These are phyloP conservation scores for Daldinia caldariorum DNA, from an alignment of 495 filamentous ascomycete species.

Conservation along the genomic window DNA sequence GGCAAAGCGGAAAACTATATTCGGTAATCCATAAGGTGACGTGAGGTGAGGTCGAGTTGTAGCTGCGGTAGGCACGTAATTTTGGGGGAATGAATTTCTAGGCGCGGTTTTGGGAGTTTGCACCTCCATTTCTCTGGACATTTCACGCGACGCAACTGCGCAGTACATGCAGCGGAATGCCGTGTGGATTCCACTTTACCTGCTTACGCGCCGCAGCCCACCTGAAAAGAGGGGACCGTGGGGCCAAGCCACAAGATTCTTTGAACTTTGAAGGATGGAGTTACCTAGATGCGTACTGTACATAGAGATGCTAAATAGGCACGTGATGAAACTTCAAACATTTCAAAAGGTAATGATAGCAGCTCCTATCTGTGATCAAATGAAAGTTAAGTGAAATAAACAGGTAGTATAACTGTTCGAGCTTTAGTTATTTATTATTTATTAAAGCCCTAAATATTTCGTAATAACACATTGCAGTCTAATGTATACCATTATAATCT, in stretches of 20 bases:
- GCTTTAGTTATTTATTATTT: too few species aligned
- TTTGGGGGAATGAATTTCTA: constrained; percentile 27
- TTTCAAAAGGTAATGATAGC: too few species aligned
- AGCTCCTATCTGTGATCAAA: too few species aligned
- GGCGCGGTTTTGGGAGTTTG: constrained; percentile 42
- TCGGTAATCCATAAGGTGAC: constrained; percentile 22
- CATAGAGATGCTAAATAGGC: background rate
- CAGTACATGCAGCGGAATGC: constrained; percentile 18
- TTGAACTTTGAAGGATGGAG: background rate
- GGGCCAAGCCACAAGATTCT: constrained; percentile 2
- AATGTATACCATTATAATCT: too few species aligned
- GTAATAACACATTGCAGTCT: too few species aligned
- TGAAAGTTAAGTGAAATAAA: too few species aligned
- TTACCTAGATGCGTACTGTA: background rate
- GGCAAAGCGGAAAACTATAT: constrained; percentile 19
- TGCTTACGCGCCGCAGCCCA: constrained; percentile 34
- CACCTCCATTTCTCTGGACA: constrained; percentile 30
- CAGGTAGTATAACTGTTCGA: too few species aligned
- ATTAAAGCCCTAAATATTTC: too few species aligned
- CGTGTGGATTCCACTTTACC: constrained; percentile 34
- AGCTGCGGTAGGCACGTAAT: constrained; percentile 18
- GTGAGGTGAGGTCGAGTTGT: constrained; percentile 13
- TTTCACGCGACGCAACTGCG: constrained; percentile 43
- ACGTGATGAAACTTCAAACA: background rate
- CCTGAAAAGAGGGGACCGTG: background rate